phyloP scores from a whole-genome alignment of 2,329 filamentous ascomycete species.

The Arthroderma sp. region DNA sequence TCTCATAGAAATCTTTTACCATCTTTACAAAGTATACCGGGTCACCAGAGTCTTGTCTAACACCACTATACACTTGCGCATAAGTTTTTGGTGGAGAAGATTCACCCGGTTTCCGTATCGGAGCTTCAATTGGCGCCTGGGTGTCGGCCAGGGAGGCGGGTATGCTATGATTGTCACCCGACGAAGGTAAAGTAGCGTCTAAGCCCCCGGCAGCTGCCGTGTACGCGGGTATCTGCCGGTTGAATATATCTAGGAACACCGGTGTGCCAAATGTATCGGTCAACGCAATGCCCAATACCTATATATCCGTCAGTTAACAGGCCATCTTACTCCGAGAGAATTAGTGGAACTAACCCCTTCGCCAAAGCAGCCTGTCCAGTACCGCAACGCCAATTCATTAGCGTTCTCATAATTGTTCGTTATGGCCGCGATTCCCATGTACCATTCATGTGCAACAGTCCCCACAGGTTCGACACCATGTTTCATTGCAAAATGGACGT shows the following conservation, averaged over 20 bases:
- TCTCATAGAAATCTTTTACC: conserved; percentile 70
- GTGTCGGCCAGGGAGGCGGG: conserved; percentile 27
- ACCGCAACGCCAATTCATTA: conserved; percentile 68
- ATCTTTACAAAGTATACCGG: conserved; percentile 64
- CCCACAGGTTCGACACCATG: conserved; percentile 74
- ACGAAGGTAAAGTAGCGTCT: conserved; percentile 28
- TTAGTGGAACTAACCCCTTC: conserved; percentile 40
- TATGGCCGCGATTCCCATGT: conserved; percentile 94
- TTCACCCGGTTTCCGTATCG: conserved; percentile 21
- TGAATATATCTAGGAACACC: conserved; percentile 75
- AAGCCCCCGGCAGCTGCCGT: conserved; percentile 29
- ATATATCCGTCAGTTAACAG: neutral
- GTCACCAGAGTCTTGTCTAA: conserved; percentile 83
- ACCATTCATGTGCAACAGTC: conserved; percentile 95
- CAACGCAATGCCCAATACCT: conserved; percentile 71
- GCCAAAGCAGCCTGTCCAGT: conserved; percentile 88
- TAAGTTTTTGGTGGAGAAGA: conserved; percentile 46
- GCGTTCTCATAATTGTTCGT: conserved; percentile 72
- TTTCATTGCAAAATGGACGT: conserved; percentile 93
- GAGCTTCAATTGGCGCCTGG: conserved; percentile 32
- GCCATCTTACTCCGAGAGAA: neutral
- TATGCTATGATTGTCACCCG: conserved; percentile 26
- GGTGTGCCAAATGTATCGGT: conserved; percentile 95
- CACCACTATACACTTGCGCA: conserved; percentile 67
- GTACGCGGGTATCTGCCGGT: conserved; percentile 44